Conservation (phyloP, 805 yeast genomes). For the Candida ortonii region DNA sequence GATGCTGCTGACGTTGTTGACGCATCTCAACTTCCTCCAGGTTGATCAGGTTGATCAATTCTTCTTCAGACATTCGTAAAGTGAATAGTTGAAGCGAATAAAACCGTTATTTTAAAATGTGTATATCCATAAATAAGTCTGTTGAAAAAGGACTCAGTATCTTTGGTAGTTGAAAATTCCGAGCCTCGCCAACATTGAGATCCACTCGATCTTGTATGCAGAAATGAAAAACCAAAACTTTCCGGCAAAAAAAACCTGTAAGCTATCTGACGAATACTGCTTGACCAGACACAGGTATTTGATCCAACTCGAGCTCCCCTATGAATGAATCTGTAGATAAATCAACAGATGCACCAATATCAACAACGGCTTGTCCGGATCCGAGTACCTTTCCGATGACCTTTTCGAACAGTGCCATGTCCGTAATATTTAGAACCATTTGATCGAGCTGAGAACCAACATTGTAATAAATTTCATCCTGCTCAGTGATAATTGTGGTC, state of each 20-base stretch:
- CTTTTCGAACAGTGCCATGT: slow-evolving; percentile 39
- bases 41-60: slow-evolving; percentile 42
- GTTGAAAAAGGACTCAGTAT: no score
- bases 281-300: slow-evolving; percentile 26
- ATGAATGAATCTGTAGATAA: slow-evolving; percentile 28
- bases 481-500: slow-evolving; percentile 29
- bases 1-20: slow-evolving; percentile 76
- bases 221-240: no score
- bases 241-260: no score
- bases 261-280: no score
- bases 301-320: slow-evolving; percentile 34
- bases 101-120: no score
- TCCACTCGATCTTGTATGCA: no score
- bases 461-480: slow-evolving; percentile 27
- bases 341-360: slow-evolving; percentile 39
- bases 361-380: slow-evolving; percentile 38
- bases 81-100: no score
- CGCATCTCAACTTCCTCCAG: slow-evolving; percentile 90
- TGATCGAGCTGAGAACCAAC: slow-evolving; percentile 40
- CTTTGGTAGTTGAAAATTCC: no score
- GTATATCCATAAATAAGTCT: no score
- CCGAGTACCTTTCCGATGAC: slow-evolving; percentile 42
- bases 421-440: slow-evolving; percentile 41
- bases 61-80: no score
- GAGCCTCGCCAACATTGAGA: no score